Base-by-base conservation (phyloP, 176 grass and related monocot genomes). In the Triticum timopheevii region DNA sequence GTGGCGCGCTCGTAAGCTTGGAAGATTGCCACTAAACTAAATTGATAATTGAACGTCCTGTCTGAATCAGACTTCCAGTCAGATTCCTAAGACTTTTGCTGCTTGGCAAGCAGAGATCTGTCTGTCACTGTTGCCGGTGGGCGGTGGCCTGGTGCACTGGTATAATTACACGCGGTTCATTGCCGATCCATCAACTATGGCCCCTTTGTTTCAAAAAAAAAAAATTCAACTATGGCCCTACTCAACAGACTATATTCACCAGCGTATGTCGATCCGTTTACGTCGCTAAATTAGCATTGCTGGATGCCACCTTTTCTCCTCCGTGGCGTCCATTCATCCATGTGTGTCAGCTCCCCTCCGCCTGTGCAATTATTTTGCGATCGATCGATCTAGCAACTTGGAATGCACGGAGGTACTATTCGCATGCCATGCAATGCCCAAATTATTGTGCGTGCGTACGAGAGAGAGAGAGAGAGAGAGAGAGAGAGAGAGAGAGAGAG, bases 381-480 rank as follows among this genome's bases (percentile, higher is more conserved):
- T 83, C 65, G 36, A 62, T 77, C 36, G 47, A 81, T 76, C n/a
- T 34, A 36, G 27, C 64, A 5, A 56, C 28, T 0, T 22, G 65
- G 45, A n/a, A 56, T 19, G 25, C 47, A 19, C 16, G 16, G 50
- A 54, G 16, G 10, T 7, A 38, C 20, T 64, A 58, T 58, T 58
- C 54, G 54, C 54, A 13, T 42, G 77, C 83, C 4, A 80, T 65
- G 39, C 22, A 7, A 80, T 65, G 39, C 11, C 28, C 52, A 72
- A 86, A 90, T 84, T 76, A 87, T 80, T 87, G 85, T 68, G 81
- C 44, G 71, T 7, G 78, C 17, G 81, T 91, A 81, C 78, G 36
- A 20, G 45, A 17, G 40, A 39, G 77, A 49, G 47, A 39, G 39
- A 42, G 36, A 34, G 58, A 47, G 39, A 38, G 76, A 47, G 45